Percentiles rank a stretch among this genome's conserved stretches.
phyloP scores from a whole-genome alignment of 495 filamentous ascomycete species.

The Neurospora tetraspora region DNA sequence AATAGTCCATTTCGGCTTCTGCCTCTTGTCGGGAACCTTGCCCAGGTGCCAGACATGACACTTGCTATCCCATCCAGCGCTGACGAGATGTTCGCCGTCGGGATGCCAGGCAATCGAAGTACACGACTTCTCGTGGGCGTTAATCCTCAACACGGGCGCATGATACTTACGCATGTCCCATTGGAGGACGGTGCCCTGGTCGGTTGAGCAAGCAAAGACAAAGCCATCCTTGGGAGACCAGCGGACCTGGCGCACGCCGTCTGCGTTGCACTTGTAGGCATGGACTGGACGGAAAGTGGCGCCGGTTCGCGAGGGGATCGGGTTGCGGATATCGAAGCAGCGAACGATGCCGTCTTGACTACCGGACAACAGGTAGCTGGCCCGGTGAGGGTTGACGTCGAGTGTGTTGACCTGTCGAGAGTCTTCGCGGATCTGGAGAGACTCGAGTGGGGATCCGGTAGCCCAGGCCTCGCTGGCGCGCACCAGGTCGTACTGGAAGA shows the following conservation, averaged over 20 bases:
- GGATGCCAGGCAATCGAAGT: conserved; percentile 90
- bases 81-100: conserved; percentile 81
- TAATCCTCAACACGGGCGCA: conserved; percentile 54
- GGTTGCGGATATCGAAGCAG: conserved; percentile 40
- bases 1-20: conserved; percentile 61
- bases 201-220: conserved; percentile 82
- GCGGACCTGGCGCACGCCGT: conserved; percentile 75
- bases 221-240: conserved; percentile 82
- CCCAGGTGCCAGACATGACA: conserved; percentile 92
- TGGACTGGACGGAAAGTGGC: conserved; percentile 33
- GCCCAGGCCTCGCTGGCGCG: conserved; percentile 27
- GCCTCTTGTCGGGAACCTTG: conserved; percentile 61
- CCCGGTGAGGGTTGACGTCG: conserved; percentile 77
- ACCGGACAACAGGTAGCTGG: conserved; percentile 70
- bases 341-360: conserved; percentile 88
- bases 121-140: conserved; percentile 70
- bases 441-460: conserved; percentile 51
- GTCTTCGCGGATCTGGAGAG: conserved; percentile 66
- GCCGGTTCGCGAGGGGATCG: conserved; percentile 27
- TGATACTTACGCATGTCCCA: conserved; percentile 42
- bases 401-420: conserved; percentile 84
- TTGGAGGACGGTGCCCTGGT: conserved; percentile 62
- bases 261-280: conserved; percentile 46
- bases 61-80: conserved; percentile 70
- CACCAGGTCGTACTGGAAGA: conserved; percentile 77